A percentile compares a stretch with the other conserved stretches of the same genome.
These are phyloP conservation scores for Suaeda aralocaspica DNA, from an alignment of 148 eudicot genomes.

Conservation along the genomic window DNA sequence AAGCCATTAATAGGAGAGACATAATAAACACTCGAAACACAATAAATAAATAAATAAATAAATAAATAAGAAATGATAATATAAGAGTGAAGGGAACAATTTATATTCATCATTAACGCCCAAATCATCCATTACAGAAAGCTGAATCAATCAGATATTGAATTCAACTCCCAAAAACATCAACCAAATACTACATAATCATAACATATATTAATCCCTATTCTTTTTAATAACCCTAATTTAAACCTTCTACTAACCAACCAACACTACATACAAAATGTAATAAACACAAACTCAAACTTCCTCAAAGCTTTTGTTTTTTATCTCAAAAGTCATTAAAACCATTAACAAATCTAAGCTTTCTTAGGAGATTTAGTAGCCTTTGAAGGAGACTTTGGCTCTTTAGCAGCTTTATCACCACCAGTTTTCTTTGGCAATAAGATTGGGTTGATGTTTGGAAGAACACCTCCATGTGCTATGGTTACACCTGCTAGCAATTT, in stretches of 20 bases:
- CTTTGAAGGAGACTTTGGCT: slow-evolving; percentile 48
- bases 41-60: too few relatives aligned
- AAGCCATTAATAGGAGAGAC: too few relatives aligned
- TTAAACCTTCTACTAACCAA: neutral
- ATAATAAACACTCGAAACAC: too few relatives aligned
- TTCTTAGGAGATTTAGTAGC: slow-evolving; percentile 56
- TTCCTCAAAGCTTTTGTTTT: too few relatives aligned
- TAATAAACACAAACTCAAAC: neutral
- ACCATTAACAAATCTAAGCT: slow-evolving; percentile 10
- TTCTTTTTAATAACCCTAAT: neutral
- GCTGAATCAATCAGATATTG: neutral
- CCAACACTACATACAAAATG: slow-evolving; percentile 2
- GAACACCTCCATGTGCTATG: slow-evolving; percentile 69
- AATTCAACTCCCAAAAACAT: neutral
- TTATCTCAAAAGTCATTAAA: neutral
- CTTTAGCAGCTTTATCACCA: slow-evolving; percentile 36
- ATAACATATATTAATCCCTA: neutral
- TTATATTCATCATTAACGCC: neutral
- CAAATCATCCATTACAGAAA: neutral
- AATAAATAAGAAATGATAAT: too few relatives aligned
- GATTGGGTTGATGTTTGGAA: slow-evolving; percentile 61
- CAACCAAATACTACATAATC: neutral
- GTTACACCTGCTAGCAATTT: slow-evolving; percentile 55
- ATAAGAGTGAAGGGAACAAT: neutral
- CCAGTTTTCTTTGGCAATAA: slow-evolving; percentile 55